Conservation (phyloP, 2,329 filamentous ascomycete genomes). For the Huntiella abstrusa region DNA sequence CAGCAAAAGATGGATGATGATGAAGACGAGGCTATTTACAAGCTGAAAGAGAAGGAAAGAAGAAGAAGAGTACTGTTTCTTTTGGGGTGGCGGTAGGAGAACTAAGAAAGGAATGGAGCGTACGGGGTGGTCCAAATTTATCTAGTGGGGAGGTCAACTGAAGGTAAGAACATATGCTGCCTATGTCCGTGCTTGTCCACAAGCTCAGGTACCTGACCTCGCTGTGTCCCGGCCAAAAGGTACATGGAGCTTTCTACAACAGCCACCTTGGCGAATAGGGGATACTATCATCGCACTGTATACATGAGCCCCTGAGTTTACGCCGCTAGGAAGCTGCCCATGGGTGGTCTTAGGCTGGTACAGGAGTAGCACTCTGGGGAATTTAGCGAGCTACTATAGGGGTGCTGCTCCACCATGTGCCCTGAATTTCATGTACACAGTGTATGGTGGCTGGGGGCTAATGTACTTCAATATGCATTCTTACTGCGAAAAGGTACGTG, state of each 20-base stretch:
- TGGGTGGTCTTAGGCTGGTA: conserved; percentile 1
- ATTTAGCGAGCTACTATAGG: conserved; percentile 4
- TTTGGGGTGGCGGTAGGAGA: conserved; percentile 10
- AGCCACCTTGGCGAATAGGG: conserved; percentile 9
- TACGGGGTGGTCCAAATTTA: conserved; percentile 12
- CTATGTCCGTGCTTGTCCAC: conserved; percentile 10
- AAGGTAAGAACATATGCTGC: conserved; percentile 6
- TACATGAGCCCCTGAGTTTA: conserved; percentile 11
- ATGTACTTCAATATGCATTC: conserved; percentile 6
- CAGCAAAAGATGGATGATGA: conserved; percentile 10
- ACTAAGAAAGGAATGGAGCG: conserved; percentile 11
- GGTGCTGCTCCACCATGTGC: conserved; percentile 7
- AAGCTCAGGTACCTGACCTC: conserved; percentile 11
- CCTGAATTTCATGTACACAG: conserved; percentile 9
- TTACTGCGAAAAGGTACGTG: conserved; percentile 8
- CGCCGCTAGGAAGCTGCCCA: conserved; percentile 1
- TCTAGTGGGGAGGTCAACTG: conserved; percentile 12
- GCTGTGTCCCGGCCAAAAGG: conserved; percentile 7
- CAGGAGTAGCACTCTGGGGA: neutral
- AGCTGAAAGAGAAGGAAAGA: conserved; percentile 10
- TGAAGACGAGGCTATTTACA: conserved; percentile 12
- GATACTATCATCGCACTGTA: conserved; percentile 8
- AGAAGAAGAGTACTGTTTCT: conserved; percentile 10
- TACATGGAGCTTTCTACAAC: conserved; percentile 4
- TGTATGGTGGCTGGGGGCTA: conserved; percentile 11